Evolutionary conservation across 768 basidiomycete species (phyloP), one percentile per base, ranked within the genome.

Genomic region (Lentinus brumalis): DNA sequence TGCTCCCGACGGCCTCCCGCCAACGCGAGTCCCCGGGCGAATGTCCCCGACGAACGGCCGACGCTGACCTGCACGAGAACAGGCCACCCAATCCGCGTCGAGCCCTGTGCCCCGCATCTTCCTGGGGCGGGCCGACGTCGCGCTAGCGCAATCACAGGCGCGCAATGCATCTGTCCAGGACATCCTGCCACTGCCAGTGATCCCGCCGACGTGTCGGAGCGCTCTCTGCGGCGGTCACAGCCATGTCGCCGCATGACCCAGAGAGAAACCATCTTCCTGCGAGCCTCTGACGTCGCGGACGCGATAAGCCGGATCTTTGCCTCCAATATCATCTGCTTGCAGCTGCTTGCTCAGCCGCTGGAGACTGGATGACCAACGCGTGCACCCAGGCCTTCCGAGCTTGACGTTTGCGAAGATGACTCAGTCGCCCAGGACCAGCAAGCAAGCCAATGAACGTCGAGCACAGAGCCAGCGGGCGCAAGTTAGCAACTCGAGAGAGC

Each of bases 161-260:
- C 18, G 49, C 21, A 26, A 26, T 26, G 21, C 61, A 18, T 32
- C 46, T 29, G n/a, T 14, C 52, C 9, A 38, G 18, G 18, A 21
- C 49, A 35, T 47, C 31, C 53, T 42, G 40, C 55, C 50, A 12
- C 7, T 4, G n/a, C 35, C 7, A 31, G 38, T n/a, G 50, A 53
- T 50, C 50, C 45, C 55, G 45, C 61, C 61, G 61, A 53, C 52
- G 18, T 49, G 32, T 58, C 61, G 61, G 61, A 62, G 56, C 61
- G 61, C 61, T 35, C 56, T 38, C 4, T 40, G 29, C 47, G 31
- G 56, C 56, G 45, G 51, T 29, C 53, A 53, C 61, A 42, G 61
- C 61, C 56, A 57, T 41, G 18, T 30, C 40, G 47, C 52, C 61
- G 61, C 61, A 62, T 62, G 61, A 62, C 61, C 57, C n/a, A 31